Evolutionary conservation across 257 asterid genomes (phyloP), one percentile per base, ranked within the genome.

Genomic region (Jasminum sambac): DNA sequence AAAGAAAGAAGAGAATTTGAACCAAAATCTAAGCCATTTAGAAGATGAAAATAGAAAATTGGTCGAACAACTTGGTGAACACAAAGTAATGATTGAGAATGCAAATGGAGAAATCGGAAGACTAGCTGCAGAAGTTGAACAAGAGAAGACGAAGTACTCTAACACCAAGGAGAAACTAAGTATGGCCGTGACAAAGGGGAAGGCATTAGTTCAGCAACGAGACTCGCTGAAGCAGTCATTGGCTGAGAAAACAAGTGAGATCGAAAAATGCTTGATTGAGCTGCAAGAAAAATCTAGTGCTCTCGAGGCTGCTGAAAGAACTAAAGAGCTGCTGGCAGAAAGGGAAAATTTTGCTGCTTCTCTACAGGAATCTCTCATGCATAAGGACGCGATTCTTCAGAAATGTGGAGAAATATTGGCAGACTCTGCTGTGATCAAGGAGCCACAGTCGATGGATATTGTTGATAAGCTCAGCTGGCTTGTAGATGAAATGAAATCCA

Each of bases 131-230:
- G 97, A 88, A 77, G 80, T 89, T 81, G 98, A 89, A 77, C 95
- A 87, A 65, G 99, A 89, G 86, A 89, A 62, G 79, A 76, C 79
- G 72, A 84, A 84, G 83, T 85, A 76, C 81, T 88, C 89, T 63
- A 95, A 84, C 77, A 84, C 96, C 64, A 95, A 95, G 80, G 96
- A 95, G 90, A 95, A 95, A 90, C 96, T 95, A 69, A 85, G 88
- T 86, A 75, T 91, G 96, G 99, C 99, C 2, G 99, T 91, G 84
- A 88, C 96, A 16, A 95, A 89, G 84, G 99, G 99, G 68, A 95
- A 95, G 90, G 96, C 93, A n/a, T 83, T 91, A 84, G 97, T 95
- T 70, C 98, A 95, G 80, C 88, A 95, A 52, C 83, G 99, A 63
- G 99, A 95, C 74, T 84, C 87, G 4, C 81, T 95, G 77, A 95